Conservation (phyloP, 352 stramenopile genomes). For the Albugo candida region DNA sequence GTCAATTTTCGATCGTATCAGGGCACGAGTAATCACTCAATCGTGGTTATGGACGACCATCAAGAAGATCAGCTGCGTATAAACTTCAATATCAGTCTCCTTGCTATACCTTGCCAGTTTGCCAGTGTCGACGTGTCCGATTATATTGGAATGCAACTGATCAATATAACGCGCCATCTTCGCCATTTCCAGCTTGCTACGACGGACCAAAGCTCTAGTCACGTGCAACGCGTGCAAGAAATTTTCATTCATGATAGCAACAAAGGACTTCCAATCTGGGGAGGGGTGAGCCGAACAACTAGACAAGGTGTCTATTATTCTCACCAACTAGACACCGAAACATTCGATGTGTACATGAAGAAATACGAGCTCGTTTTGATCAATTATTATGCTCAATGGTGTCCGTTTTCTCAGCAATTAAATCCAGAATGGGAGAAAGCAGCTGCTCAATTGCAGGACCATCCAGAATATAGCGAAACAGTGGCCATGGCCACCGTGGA, state of each 20-base stretch:
- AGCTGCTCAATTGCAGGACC: constrained; percentile 40
- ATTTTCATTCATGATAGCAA: constrained; percentile 46
- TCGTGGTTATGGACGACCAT: constrained; percentile 27
- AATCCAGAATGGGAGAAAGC: constrained; percentile 61
- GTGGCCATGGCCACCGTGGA: constrained; percentile 64
- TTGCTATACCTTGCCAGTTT: constrained; percentile 43
- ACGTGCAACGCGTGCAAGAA: constrained; percentile 34
- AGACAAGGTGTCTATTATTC: constrained; percentile 49
- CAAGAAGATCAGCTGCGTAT: constrained; percentile 66
- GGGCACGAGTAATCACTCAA: not conserved
- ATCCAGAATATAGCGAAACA: constrained; percentile 61
- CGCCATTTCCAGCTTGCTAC: constrained; percentile 43
- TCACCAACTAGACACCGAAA: constrained; percentile 34
- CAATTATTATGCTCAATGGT: constrained; percentile 75
- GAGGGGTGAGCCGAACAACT: constrained; percentile 24
- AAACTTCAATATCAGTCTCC: constrained; percentile 71
- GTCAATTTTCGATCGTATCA: not conserved
- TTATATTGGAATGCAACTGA: constrained; percentile 53
- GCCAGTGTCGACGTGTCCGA: constrained; percentile 64
- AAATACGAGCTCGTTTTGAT: constrained; percentile 75
- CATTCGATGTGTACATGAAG: constrained; percentile 58
- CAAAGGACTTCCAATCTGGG: constrained; percentile 40
- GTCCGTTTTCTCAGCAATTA: constrained; percentile 48
- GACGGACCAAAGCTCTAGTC: constrained; percentile 7
- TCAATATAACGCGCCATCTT: constrained; percentile 66